Evolutionary conservation across 495 filamentous ascomycete genomes (phyloP).

Genomic region (Annulohypoxylon stygium): DNA sequence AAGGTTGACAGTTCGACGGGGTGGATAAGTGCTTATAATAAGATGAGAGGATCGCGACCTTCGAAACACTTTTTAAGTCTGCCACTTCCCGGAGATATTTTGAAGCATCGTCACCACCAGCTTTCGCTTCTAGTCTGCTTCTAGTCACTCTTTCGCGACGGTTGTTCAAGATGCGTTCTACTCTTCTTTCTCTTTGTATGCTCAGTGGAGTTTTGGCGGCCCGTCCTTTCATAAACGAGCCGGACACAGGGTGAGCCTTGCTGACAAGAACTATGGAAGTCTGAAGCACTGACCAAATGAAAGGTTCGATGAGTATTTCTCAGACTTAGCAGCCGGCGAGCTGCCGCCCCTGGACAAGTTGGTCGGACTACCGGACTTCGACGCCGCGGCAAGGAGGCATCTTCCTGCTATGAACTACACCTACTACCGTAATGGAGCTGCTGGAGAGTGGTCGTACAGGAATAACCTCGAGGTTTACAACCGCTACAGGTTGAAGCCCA

Average conservation of each 20-base stretch:
- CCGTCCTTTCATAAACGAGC: conserved; percentile 49
- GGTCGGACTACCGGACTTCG: conserved; percentile 55
- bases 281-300: conserved; percentile 15
- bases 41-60: conserved; percentile 18
- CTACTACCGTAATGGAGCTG: conserved; percentile 59
- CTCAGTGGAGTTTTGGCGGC: conserved; percentile 42
- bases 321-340: conserved; percentile 37
- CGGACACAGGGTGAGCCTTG: conserved; percentile 47
- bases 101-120: not conserved
- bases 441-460: conserved; percentile 58
- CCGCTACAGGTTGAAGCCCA: conserved; percentile 47
- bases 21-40: conserved; percentile 16
- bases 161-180: conserved; percentile 30
- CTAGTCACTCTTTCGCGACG: not conserved
- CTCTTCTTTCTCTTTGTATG: conserved; percentile 25
- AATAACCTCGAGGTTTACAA: conserved; percentile 57
- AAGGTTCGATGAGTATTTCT: conserved; percentile 45
- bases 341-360: conserved; percentile 50
- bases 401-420: conserved; percentile 52
- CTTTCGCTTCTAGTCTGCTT: not conserved
- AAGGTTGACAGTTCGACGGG: not conserved
- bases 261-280: not conserved
- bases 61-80: not conserved
- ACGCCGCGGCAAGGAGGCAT: conserved; percentile 52
- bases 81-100: not conserved